Evolutionary conservation across 148 eudicot species (phyloP), one percentile per base, ranked within the genome.

Genomic region (Heliamphora exappendiculata): DNA sequence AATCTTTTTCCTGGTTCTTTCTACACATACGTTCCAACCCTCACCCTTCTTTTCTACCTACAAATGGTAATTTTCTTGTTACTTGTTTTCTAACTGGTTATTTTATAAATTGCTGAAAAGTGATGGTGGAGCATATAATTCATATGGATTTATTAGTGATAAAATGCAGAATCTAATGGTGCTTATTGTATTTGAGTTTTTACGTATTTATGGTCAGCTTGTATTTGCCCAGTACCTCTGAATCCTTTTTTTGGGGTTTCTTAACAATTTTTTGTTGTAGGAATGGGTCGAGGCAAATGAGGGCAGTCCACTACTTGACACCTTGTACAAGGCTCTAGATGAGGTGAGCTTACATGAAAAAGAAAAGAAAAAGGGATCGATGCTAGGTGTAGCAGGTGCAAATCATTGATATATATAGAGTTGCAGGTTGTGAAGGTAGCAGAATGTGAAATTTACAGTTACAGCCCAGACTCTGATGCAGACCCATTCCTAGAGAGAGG

Each of bases 381-480:
- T 67, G 36, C 37, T 12, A 29, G 22, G 42, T 58, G n/a, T 67
- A 47, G 36, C 60, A 41, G 17, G 49, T 60, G 41, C 42, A 45
- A 22, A 60, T 62, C 4, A 67, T 75, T 80, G 34, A 75, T 72
- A 70, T 64, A 81, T 2, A n/a, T 65, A 33, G 53, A 41, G 31
- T 57, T 84, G 76, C 91, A 94, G 98, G 98, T 92, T 73, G 92
- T 90, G 59, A 88, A 90, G 75, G 81, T 94, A 76, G 80, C 89
- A 49, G 98, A 92, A 83, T 94, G 98, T 83, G 98, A 94, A 78
- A 88, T 94, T 74, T 94, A 90, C 82, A 89, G 96, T 81, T 94
- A 88, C 85, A 91, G 88, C 79, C 97, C 97, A 0, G 93, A 89
- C 77, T 87, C 86, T 58, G 92, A 94, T 75, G 96, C 90, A 13